Base-by-base conservation (phyloP, 108 stramenopile species). In the Skeletonema grethae region DNA sequence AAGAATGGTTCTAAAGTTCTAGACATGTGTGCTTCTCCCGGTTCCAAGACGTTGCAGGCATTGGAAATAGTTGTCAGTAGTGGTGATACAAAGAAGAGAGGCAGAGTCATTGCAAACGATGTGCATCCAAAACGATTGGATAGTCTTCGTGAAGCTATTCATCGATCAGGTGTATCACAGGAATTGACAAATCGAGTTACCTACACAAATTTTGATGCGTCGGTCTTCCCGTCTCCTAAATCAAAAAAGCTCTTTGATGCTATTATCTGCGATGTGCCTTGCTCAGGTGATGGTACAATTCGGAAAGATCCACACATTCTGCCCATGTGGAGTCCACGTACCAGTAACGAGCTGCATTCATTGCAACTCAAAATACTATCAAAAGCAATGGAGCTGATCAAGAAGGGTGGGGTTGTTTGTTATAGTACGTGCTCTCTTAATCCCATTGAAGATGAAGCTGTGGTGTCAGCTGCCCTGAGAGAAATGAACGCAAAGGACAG, bases 401-500 rank as follows among this genome's bases (percentile, higher is more conserved):
- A 73, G 38, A 70, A 85, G 30, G 95, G 92, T 8, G 97, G 95
- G 3, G 67, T 83, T 15, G 79, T 95, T 6, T 89, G 87, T 56
- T 95, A 93, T 68, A 89, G 88, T 34, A 97, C 96, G 0, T 97
- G 96, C 66, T 85, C 84, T 41, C 53, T 97, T 69, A 95, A 95
- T 79, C 96, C 96, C 7, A 76, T 97, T n/a, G 96, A 97, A 77
- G 80, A 95, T 65, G 96, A 97, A 79, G 96, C 96, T 10, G 96
- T 97, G 3, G 93, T 97, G 28, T 69, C 85, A 2, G 92, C 92
- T 0, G 88, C 90, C 7, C 61, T 97, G 55, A 70, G 61, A 7
- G 38, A 45, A 18, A 25, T 32, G 10, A 32, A 39, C 24, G 30
- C 39, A 59, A n/a, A 38, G 16, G 50, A 50, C 38, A 35, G n/a